Evolutionary conservation across 306 rosid species (phyloP).

Genomic region (Mimosa bimucronata): DNA sequence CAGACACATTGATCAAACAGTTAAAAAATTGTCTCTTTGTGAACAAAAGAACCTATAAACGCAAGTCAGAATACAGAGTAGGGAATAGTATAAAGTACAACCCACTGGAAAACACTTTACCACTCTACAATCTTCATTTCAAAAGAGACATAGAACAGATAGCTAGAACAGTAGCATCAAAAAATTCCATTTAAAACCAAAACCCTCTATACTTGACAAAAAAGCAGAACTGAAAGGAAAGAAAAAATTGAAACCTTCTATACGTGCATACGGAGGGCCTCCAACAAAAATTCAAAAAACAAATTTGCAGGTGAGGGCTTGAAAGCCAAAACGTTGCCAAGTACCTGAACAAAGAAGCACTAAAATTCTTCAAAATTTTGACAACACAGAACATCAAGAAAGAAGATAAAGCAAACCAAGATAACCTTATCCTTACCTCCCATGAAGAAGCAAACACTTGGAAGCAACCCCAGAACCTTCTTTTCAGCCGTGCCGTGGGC

Average conservation of each 20-base stretch:
- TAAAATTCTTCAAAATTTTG: background rate
- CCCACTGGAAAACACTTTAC: background rate
- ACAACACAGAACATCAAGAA: background rate
- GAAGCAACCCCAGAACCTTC: constrained; percentile 77
- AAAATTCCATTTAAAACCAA: background rate
- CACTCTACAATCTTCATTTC: background rate
- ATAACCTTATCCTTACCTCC: constrained; percentile 40
- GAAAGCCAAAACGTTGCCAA: constrained; percentile 82
- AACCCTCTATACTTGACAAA: background rate
- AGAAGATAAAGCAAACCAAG: background rate
- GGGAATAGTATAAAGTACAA: background rate
- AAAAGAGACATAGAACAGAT: background rate
- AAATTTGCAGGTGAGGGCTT: constrained; percentile 86
- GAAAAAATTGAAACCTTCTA: constrained; percentile 50
- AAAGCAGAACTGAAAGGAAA: background rate
- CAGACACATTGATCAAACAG: background rate
- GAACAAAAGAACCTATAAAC: background rate
- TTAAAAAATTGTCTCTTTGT: too few species aligned
- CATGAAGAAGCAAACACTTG: constrained; percentile 75
- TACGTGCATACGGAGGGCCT: constrained; percentile 61
- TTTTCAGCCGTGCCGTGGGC: too few species aligned
- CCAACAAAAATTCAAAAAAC: constrained; percentile 66
- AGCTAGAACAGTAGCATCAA: background rate
- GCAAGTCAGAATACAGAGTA: background rate
- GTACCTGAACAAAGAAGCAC: constrained; percentile 46